Evolutionary conservation across 805 yeast genomes (phyloP).

Genomic region (Myxozyma udenii): DNA sequence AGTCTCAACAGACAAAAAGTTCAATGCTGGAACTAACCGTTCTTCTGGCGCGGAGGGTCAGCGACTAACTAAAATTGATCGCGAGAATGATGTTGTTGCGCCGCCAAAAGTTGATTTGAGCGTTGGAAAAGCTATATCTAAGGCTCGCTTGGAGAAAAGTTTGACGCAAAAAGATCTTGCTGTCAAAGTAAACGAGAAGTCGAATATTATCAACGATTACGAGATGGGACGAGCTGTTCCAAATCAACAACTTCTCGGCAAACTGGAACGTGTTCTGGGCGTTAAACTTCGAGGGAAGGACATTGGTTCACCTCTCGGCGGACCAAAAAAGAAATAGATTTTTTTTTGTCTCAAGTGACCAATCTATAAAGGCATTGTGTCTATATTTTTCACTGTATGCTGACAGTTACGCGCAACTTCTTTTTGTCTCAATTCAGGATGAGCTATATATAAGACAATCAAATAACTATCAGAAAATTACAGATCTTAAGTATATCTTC

Average conservation of each 20-base stretch:
- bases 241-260: slow-evolving; percentile 88
- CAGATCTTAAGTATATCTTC: too few relatives aligned
- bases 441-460: too few relatives aligned
- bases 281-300: slow-evolving; percentile 94
- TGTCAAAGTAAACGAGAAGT: slow-evolving; percentile 92
- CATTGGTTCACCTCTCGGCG: slow-evolving; percentile 79
- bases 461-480: too few relatives aligned
- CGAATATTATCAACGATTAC: slow-evolving; percentile 90
- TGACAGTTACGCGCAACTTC: too few relatives aligned
- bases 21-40: slow-evolving; percentile 60
- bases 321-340: slow-evolving; percentile 43
- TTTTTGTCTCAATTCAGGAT: too few relatives aligned
- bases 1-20: slow-evolving; percentile 89
- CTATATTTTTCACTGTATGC: too few relatives aligned
- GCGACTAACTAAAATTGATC: slow-evolving; percentile 86
- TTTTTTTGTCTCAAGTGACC: not conserved
- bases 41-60: slow-evolving; percentile 84
- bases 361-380: too few relatives aligned
- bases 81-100: slow-evolving; percentile 88
- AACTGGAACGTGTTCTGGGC: slow-evolving; percentile 90
- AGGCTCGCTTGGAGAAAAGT: slow-evolving; percentile 83
- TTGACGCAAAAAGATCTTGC: slow-evolving; percentile 96
- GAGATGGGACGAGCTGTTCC: slow-evolving; percentile 97
- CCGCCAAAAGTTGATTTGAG: slow-evolving; percentile 79
- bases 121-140: slow-evolving; percentile 84